phyloP scores from a whole-genome alignment of 805 yeast genomes.

The Kurtzmaniella cleridarum region DNA sequence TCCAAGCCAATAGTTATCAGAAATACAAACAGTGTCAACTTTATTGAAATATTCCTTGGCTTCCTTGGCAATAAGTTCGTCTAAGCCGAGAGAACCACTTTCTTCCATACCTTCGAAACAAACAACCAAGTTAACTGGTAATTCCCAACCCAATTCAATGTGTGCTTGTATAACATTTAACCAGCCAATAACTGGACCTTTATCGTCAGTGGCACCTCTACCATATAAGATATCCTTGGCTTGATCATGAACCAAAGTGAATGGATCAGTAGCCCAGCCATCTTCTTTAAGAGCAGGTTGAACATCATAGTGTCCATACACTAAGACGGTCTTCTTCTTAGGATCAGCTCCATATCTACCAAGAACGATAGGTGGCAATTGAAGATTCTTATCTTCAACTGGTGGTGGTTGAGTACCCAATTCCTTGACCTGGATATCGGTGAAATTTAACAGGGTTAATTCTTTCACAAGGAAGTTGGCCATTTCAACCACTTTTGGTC shows the following conservation, averaged over 20 bases:
- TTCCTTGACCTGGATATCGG: constrained; percentile 74
- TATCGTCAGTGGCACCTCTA: constrained; percentile 95
- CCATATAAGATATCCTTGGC: constrained; percentile 75
- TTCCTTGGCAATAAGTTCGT: constrained; percentile 73
- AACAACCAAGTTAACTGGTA: constrained; percentile 88
- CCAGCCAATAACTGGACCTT: constrained; percentile 98
- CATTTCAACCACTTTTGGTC: constrained; percentile 88
- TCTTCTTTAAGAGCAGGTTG: constrained; percentile 92
- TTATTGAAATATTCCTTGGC: constrained; percentile 75
- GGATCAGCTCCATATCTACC: constrained; percentile 84
- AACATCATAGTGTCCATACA: constrained; percentile 97
- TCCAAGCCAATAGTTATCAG: constrained; percentile 98
- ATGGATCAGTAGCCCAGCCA: constrained; percentile 96
- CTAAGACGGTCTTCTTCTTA: constrained; percentile 76
- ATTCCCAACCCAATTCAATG: constrained; percentile 71
- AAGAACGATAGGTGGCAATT: constrained; percentile 91
- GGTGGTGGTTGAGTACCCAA: constrained; percentile 93
- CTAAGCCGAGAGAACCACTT: constrained; percentile 91
- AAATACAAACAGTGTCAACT: constrained; percentile 91
- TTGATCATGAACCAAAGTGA: constrained; percentile 51
- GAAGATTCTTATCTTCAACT: constrained; percentile 57
- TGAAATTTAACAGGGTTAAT: constrained; percentile 67
- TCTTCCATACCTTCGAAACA: constrained; percentile 99
- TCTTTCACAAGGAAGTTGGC: constrained; percentile 74
- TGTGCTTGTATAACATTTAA: constrained; percentile 90